Conservation (phyloP, 257 asterid species). For the Primulina tabacum region DNA sequence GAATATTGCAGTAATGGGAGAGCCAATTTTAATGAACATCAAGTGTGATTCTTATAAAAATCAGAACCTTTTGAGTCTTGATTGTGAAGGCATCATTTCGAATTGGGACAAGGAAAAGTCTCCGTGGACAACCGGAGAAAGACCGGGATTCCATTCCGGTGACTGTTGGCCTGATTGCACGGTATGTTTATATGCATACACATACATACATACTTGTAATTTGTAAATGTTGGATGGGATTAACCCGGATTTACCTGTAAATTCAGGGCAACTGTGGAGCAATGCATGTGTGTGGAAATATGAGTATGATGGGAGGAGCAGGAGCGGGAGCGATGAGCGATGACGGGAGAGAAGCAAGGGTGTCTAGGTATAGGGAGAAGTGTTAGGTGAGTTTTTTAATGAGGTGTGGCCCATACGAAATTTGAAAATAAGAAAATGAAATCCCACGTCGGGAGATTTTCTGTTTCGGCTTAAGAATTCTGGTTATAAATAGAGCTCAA, state of each 20-base stretch:
- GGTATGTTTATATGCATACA: slow-evolving; percentile 34
- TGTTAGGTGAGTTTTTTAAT: too few relatives aligned
- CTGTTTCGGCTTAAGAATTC: too few relatives aligned
- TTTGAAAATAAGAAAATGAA: too few relatives aligned
- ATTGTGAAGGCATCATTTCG: slow-evolving; percentile 53
- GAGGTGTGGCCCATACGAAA: too few relatives aligned
- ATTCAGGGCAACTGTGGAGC: slow-evolving; percentile 55
- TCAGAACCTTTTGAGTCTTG: slow-evolving; percentile 59
- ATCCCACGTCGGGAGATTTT: too few relatives aligned
- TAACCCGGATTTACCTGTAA: background rate
- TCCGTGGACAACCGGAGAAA: slow-evolving; percentile 76
- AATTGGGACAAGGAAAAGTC: slow-evolving; percentile 71
- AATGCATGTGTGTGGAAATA: slow-evolving; percentile 40
- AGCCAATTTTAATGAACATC: background rate
- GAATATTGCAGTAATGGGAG: slow-evolving; percentile 5
- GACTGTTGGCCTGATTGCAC: slow-evolving; percentile 63
- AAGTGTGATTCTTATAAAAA: slow-evolving; percentile 27
- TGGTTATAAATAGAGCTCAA: too few relatives aligned
- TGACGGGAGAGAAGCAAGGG: slow-evolving; percentile 83
- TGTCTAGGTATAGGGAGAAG: slow-evolving; percentile 77
- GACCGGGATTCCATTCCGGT: slow-evolving; percentile 51
- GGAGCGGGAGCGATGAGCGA: slow-evolving; percentile 32
- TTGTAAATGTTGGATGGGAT: too few relatives aligned
- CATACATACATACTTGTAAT: too few relatives aligned
- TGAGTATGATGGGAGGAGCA: slow-evolving; percentile 35